phyloP scores from a whole-genome alignment of 2,329 filamentous ascomycete species.

The Xylariaceae sp. region DNA sequence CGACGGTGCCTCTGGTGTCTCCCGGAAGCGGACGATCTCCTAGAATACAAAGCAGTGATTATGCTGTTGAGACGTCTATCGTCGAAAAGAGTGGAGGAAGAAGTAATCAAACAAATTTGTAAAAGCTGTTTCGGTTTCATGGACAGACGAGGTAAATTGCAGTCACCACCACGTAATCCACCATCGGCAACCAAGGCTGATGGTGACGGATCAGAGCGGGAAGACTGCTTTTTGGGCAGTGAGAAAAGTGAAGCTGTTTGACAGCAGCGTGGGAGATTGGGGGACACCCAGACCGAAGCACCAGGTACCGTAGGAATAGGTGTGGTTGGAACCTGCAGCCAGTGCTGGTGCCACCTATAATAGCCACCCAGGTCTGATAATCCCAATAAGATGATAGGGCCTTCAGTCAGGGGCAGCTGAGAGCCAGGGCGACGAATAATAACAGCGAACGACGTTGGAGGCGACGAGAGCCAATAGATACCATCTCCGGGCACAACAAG shows the following conservation, averaged over 20 bases:
- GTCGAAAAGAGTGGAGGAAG: constrained; percentile 42
- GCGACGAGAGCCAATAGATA: constrained; percentile 34
- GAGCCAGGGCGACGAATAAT: constrained; percentile 36
- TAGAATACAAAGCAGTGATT: constrained; percentile 37
- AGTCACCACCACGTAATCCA: constrained; percentile 35
- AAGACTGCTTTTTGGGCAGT: constrained; percentile 32
- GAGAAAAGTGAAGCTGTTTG: constrained; percentile 9
- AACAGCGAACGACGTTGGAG: constrained; percentile 29
- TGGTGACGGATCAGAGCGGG: constrained; percentile 39
- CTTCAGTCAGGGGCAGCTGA: constrained; percentile 31
- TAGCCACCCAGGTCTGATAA: background rate
- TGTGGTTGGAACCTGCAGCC: constrained; percentile 25
- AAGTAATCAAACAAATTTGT: constrained; percentile 42
- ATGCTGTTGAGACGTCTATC: constrained; percentile 37
- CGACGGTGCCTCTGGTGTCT: constrained; percentile 38
- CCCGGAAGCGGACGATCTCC: constrained; percentile 34
- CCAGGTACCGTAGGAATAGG: background rate
- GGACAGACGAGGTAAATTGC: constrained; percentile 34
- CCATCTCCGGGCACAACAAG: constrained; percentile 28
- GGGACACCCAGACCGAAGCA: background rate
- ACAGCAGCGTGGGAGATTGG: constrained; percentile 18
- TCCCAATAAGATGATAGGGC: constrained; percentile 20
- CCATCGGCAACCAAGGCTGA: constrained; percentile 37
- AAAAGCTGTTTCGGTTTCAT: constrained; percentile 43
- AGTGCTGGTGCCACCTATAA: constrained; percentile 18